A percentile compares a stretch with the other conserved stretches of the same genome.
Conservation (phyloP, 176 grass and related monocot species). For the Phoenix roebelenii region DNA sequence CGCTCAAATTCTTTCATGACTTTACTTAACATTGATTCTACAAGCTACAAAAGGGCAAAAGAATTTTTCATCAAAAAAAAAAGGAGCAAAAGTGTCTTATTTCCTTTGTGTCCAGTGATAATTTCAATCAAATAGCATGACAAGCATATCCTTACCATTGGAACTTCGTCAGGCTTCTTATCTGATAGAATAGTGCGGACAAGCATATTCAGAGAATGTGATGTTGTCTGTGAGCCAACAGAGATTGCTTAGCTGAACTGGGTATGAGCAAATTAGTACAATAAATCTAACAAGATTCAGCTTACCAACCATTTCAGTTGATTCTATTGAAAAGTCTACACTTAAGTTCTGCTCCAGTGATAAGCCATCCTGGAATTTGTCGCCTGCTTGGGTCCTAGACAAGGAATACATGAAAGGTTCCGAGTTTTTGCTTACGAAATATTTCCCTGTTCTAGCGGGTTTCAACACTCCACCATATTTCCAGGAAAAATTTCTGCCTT, state of each 20-base stretch:
- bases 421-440: slow-evolving; percentile 50
- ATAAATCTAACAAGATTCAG: background rate
- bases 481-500: slow-evolving; percentile 31
- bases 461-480: slow-evolving; percentile 50
- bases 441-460: slow-evolving; percentile 35
- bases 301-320: slow-evolving; percentile 50
- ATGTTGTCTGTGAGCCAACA: slow-evolving; percentile 33
- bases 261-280: no score
- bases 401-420: slow-evolving; percentile 64
- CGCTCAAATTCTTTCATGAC: slow-evolving; percentile 71
- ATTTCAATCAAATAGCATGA: no score
- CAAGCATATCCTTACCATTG: slow-evolving; percentile 39
- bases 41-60: slow-evolving; percentile 42
- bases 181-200: slow-evolving; percentile 59
- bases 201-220: slow-evolving; percentile 60
- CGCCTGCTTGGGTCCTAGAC: slow-evolving; percentile 53
- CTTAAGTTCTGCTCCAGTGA: slow-evolving; percentile 43
- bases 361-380: slow-evolving; percentile 34
- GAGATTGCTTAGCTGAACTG: no score
- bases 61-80: no score
- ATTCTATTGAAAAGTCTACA: slow-evolving; percentile 45
- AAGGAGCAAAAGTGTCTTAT: no score
- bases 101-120: no score
- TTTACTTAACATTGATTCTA: slow-evolving; percentile 70
- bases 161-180: slow-evolving; percentile 87